Evolutionary conservation across 306 rosid genomes (phyloP).

Genomic region (Cicer judaicum): DNA sequence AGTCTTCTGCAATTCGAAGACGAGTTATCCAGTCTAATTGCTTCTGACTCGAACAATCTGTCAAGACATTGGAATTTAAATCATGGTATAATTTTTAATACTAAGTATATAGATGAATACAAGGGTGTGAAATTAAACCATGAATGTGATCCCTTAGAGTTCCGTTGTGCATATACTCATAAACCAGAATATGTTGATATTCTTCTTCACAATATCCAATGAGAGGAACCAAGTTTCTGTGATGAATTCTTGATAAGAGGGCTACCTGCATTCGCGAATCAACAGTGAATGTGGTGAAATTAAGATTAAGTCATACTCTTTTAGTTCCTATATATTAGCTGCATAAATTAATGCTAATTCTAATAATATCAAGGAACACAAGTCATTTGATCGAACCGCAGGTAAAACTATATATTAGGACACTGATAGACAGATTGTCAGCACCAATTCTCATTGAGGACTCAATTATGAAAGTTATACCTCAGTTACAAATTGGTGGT

Average conservation of each 20-base stretch:
- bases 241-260: slow-evolving; percentile 93
- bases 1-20: slow-evolving; percentile 89
- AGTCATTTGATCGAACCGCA: neutral
- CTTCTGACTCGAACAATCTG: slow-evolving; percentile 64
- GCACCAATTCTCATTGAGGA: too few species aligned
- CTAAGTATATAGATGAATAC: slow-evolving; percentile 28
- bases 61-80: slow-evolving; percentile 40
- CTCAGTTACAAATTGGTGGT: slow-evolving; percentile 89
- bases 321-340: neutral
- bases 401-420: too few species aligned
- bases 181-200: slow-evolving; percentile 79
- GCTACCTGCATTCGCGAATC: slow-evolving; percentile 72
- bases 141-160: slow-evolving; percentile 87
- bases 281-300: slow-evolving; percentile 38
- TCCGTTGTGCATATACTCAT: slow-evolving; percentile 97
- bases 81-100: slow-evolving; percentile 26
- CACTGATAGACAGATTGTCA: too few species aligned
- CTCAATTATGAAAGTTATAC: slow-evolving; percentile 48
- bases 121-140: slow-evolving; percentile 55
- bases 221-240: slow-evolving; percentile 95
- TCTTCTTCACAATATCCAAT: slow-evolving; percentile 97
- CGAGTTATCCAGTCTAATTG: slow-evolving; percentile 84
- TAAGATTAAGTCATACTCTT: neutral
- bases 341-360: neutral
- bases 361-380: slow-evolving; percentile 8